Conservation (phyloP, 345 rosid genomes). For the Triadica sebifera region DNA sequence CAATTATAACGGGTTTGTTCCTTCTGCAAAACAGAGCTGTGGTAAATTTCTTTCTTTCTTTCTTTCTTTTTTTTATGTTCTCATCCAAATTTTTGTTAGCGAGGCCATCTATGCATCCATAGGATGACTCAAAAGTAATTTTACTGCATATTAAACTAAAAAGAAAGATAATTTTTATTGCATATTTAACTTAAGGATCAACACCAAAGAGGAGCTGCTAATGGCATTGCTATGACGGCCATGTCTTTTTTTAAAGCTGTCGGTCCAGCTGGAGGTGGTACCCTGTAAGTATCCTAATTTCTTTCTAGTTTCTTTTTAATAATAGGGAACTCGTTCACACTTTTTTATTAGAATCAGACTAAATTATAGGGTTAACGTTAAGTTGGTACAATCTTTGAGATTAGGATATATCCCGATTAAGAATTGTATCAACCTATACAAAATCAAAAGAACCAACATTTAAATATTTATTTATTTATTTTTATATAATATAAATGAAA, state of each 20-base stretch:
- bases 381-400: no score
- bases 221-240: conserved; percentile 50
- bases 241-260: conserved; percentile 53
- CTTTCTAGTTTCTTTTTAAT: background rate
- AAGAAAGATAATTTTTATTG: background rate
- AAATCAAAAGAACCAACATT: no score
- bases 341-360: no score
- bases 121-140: background rate
- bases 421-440: no score
- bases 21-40: conserved; percentile 65
- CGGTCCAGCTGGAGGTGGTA: conserved; percentile 57
- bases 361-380: no score
- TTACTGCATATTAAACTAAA: background rate
- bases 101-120: background rate
- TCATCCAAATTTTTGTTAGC: background rate
- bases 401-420: no score
- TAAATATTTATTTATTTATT: no score
- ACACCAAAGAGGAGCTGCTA: conserved; percentile 56
- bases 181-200: conserved; percentile 40
- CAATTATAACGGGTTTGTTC: conserved; percentile 52
- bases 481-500: no score
- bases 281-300: conserved; percentile 38
- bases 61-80: background rate
- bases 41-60: conserved; percentile 28
- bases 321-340: background rate